Base-by-base conservation (phyloP, 352 stramenopile genomes). In the Phytophthora pistaciae region DNA sequence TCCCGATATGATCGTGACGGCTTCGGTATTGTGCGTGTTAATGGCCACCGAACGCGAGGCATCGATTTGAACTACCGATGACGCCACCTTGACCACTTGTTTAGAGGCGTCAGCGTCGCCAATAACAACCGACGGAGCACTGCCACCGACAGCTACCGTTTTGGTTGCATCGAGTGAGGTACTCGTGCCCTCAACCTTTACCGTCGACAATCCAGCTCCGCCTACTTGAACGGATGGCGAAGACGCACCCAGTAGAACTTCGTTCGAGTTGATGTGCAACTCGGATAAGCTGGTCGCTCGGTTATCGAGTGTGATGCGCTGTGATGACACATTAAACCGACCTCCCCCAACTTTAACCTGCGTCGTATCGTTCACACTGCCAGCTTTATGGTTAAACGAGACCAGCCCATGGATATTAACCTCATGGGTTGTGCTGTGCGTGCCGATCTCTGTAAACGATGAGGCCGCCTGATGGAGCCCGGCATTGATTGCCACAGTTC, bases 401-500 rank as follows among this genome's bases (percentile, higher is more conserved):
- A 95, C 74, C 20, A 84, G 46, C 0, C 86, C 86, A 27, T 91
- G 74, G 44, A 94, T 57, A 3, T 78, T 78, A 6, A 94, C 84
- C n/a, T 72, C 27, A 46, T 94, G 86, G 0, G 68, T 77, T 18
- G 60, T 53, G 31, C 83, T 79, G 23, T 90, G 75, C 4, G 79
- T 86, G 36, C 86, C 86, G 38, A 94, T 91, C 56, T 88, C 82
- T 0, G 84, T 94, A 25, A 77, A 33, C 6, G 86, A 93, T n/a
- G 62, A 65, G 1, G 64, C 76, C 3, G 72, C 57, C 7, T 74
- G 59, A 1, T 86, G 72, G 20, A 93, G 68, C 3, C 80, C 72
- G 16, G 86, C 75, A 52, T 94, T 94, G 60, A 94, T 84, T 23
- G 70, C 60, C 1, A 94, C 74, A 4, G 78, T 78, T 36, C 84